Evolutionary conservation across 2,329 filamentous ascomycete genomes (phyloP).

Genomic region (Cladobotryum protrusum): DNA sequence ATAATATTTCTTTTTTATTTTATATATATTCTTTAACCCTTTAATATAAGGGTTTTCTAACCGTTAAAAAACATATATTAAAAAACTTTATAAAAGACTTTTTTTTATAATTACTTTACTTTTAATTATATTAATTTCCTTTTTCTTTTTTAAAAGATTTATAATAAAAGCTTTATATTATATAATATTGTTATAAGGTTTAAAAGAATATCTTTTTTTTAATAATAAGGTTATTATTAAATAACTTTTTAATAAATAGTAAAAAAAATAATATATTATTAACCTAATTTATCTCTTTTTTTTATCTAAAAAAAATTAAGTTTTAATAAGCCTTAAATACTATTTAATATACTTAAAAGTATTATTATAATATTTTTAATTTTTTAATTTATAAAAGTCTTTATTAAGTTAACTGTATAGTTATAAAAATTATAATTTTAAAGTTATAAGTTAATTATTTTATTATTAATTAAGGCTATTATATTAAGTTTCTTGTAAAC

Average conservation of each 20-base stretch:
- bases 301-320: neutral
- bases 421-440: neutral
- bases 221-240: neutral
- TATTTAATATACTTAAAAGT: neutral
- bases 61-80: neutral
- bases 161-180: neutral
- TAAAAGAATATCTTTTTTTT: neutral
- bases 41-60: conserved; percentile 2
- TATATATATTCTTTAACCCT: conserved; percentile 8
- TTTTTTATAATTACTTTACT: neutral
- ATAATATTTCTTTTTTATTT: neutral
- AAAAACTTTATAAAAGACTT: neutral
- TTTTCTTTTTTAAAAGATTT: neutral
- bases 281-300: neutral
- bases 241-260: neutral
- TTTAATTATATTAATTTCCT: neutral
- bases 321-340: neutral
- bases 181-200: neutral
- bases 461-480: neutral
- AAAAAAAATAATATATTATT: neutral
- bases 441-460: neutral
- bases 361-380: neutral
- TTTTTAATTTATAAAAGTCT: neutral
- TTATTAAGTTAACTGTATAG: neutral
- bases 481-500: neutral